A percentile compares a stretch with the other conserved stretches of the same genome.
Evolutionary conservation across 495 filamentous ascomycete species (phyloP).

Genomic region (Hypoxylon intermedium): DNA sequence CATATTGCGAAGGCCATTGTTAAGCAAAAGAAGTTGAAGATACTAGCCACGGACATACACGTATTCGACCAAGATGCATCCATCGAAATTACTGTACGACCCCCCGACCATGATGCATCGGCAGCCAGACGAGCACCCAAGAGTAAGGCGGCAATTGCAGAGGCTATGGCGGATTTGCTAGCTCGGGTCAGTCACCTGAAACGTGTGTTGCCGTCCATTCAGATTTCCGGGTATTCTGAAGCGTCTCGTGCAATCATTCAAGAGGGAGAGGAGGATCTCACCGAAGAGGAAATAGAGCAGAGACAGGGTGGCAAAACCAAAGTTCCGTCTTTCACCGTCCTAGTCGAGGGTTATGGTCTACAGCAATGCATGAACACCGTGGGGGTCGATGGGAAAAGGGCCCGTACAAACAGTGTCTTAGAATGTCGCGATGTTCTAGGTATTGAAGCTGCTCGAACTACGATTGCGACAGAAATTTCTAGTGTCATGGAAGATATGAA

Average conservation of each 20-base stretch:
- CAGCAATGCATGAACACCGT: constrained; percentile 88
- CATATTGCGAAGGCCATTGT: constrained; percentile 77
- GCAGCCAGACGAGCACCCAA: constrained; percentile 57
- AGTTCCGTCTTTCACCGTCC: constrained; percentile 76
- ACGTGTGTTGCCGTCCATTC: constrained; percentile 76
- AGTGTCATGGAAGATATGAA: constrained; percentile 89
- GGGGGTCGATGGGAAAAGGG: constrained; percentile 77
- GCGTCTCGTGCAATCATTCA: constrained; percentile 89
- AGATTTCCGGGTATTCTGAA: constrained; percentile 85
- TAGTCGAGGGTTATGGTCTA: constrained; percentile 95
- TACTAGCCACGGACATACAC: constrained; percentile 60
- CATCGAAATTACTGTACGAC: constrained; percentile 64
- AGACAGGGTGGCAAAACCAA: no score
- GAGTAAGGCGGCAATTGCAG: constrained; percentile 57
- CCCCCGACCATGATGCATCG: constrained; percentile 53
- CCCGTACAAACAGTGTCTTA: constrained; percentile 85
- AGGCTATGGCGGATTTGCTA: constrained; percentile 72
- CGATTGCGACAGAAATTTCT: constrained; percentile 81
- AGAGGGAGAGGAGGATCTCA: constrained; percentile 55
- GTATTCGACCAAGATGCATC: constrained; percentile 51
- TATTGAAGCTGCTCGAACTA: constrained; percentile 89
- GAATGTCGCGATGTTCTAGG: constrained; percentile 92
- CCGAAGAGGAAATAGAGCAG: no score
- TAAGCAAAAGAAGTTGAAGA: constrained; percentile 79
- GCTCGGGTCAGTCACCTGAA: constrained; percentile 83